Percentiles rank a stretch among this genome's conserved stretches.
These are phyloP conservation scores for Chlamydomonas sp. DNA, from an alignment of 139 green algal genomes.

Conservation along the genomic window DNA sequence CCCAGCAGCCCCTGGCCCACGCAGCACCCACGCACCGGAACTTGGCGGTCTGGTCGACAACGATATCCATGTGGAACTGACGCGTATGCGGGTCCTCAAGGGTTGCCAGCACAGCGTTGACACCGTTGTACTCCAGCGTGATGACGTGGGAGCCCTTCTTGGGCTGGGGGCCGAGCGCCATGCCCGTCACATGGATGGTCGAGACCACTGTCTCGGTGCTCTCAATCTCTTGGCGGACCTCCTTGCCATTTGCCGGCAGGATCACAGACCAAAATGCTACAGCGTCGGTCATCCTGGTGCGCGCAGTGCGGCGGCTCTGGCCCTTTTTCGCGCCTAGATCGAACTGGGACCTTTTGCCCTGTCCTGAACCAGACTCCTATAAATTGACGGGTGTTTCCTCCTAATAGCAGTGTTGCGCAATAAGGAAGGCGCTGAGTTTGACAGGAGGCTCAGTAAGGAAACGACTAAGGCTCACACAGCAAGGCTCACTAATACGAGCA, in stretches of 20 bases:
- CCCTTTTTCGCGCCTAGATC: no score
- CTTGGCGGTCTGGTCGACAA: constrained; percentile 6
- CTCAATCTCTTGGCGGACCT: constrained; percentile 19
- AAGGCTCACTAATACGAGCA: no score
- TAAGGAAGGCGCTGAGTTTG: no score
- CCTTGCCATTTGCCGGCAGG: constrained; percentile 15
- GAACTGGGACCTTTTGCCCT: no score
- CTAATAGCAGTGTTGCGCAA: no score
- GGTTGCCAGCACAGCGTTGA: constrained; percentile 4
- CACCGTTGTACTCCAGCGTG: constrained; percentile 15
- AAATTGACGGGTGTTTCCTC: no score
- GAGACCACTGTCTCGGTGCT: constrained; percentile 14
- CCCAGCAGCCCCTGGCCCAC: no score
- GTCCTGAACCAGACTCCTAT: no score
- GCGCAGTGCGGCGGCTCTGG: no score
- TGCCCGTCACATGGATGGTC: constrained; percentile 22
- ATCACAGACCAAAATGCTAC: constrained; percentile 23
- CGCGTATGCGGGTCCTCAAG: constrained; percentile 27
- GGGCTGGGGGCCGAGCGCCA: background rate
- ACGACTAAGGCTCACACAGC: no score
- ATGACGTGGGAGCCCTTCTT: background rate
- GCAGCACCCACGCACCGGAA: no score
- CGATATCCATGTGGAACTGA: constrained; percentile 6
- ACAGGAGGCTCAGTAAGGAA: no score
- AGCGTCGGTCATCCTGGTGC: background rate